Evolutionary conservation across 345 rosid species (phyloP), one percentile per base, ranked within the genome.

Genomic region (Kernera saxatilis): DNA sequence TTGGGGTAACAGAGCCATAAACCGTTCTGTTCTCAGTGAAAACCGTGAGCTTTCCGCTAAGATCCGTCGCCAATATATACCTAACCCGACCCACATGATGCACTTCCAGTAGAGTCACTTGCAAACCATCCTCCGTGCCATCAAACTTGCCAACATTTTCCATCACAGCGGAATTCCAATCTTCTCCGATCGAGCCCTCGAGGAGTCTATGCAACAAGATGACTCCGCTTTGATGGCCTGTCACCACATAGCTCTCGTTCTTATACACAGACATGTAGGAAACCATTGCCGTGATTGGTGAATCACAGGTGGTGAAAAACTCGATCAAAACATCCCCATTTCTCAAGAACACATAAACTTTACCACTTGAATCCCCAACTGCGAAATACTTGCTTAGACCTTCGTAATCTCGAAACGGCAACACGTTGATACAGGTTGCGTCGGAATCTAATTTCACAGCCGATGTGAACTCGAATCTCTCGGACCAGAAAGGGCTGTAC

Each of bases 361-460:
- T 83, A 56, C 99, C 99, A 69, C 72, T 81, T 29, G 85, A 86
- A 80, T 94, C 96, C 5, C 99, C 99, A 56, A 94, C 84, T 19
- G 93, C 93, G 32, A 91, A 82, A 70, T 94, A 94, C 87, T 87
- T 94, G 69, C 90, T 83, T 21, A 84, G 78, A 61, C 99, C 98
- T 74, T 89, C 93, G 35, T 61, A 76, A 80, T 91, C 98, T 46
- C 86, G 84, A 68, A 84, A 89, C 1, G 98, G 99, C 70, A 94
- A 81, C 54, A 91, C 86, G 61, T 82, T 85, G 37, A 88, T 65
- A 78, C 90, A 86, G 0, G 90, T 83, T 0, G 92, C 86, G 49
- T 81, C 84, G 14, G 88, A 86, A 69, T 83, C 84, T 51, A 94
- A 69, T 36, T 86, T 91, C 84, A 94, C 93, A 62, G 98, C 96